These are phyloP conservation scores for Tylopilus orsonianus DNA, from an alignment of 1,284 basidiomycete genomes.

Conservation along the genomic window DNA sequence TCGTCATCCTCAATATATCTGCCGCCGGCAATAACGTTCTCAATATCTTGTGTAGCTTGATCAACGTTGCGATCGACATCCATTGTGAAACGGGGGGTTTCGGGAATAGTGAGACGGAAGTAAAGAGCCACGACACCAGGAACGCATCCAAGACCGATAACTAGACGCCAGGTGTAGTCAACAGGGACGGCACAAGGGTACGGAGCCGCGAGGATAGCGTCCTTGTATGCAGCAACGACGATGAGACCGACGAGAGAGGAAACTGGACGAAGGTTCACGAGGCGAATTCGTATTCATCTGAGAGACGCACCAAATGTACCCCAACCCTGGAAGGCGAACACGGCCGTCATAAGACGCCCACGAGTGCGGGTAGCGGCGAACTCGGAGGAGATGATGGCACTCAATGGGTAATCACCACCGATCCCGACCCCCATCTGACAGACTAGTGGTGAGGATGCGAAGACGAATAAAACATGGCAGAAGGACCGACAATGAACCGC, in stretches of 20 bases:
- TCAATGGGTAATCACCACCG: conserved; percentile 57
- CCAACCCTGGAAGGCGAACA: conserved; percentile 58
- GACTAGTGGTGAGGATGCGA: conserved; percentile 10
- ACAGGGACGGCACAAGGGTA: conserved; percentile 34
- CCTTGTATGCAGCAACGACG: conserved; percentile 57
- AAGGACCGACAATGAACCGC: conserved; percentile 44
- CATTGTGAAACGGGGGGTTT: conserved; percentile 68
- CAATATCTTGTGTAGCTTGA: conserved; percentile 54
- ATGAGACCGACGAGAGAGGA: conserved; percentile 59
- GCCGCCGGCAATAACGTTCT: conserved; percentile 46
- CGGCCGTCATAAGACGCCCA: conserved; percentile 57
- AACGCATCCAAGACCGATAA: conserved; percentile 53
- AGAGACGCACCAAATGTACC: conserved; percentile 45
- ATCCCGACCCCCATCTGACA: conserved; percentile 53
- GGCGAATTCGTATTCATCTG: conserved; percentile 14
- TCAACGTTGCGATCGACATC: conserved; percentile 67
- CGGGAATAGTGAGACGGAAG: conserved; percentile 57
- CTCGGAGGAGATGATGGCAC: conserved; percentile 55
- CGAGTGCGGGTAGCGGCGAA: conserved; percentile 60
- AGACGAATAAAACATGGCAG: background rate
- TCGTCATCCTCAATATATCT: conserved; percentile 44
- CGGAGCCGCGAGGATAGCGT: conserved; percentile 38
- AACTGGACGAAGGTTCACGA: conserved; percentile 23
- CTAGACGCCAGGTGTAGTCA: conserved; percentile 46
- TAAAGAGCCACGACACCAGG: conserved; percentile 54